Conservation (phyloP, 2,329 filamentous ascomycete genomes). For the Epichloe gansuensis region DNA sequence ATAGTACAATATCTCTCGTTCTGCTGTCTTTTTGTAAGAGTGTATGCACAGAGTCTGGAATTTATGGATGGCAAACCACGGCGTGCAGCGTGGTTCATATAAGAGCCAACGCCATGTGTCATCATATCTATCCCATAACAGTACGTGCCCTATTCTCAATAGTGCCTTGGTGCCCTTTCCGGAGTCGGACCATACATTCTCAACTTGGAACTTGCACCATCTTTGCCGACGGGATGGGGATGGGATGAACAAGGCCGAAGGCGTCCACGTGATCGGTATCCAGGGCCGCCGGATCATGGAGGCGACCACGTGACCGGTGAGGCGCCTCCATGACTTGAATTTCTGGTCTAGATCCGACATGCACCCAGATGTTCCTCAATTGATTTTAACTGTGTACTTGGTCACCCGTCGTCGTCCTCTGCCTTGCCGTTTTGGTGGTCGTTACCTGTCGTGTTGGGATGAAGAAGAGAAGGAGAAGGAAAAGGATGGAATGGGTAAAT, state of each 20-base stretch:
- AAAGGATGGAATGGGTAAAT: no score
- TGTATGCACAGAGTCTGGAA: not conserved
- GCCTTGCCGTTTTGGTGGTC: no score
- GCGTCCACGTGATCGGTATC: constrained; percentile 9
- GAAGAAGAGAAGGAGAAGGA: no score
- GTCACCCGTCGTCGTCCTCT: no score
- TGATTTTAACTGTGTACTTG: no score
- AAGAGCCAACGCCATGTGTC: not conserved
- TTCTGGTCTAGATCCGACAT: no score
- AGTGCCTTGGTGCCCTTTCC: not conserved
- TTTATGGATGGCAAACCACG: not conserved
- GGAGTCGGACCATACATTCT: not conserved
- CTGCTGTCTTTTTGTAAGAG: not conserved
- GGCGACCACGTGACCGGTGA: constrained; percentile 4
- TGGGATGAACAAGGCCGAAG: not conserved
- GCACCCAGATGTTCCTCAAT: no score
- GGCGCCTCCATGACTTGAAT: not conserved
- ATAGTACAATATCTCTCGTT: not conserved
- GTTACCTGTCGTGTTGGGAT: no score
- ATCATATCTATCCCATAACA: not conserved
- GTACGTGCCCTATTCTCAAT: not conserved
- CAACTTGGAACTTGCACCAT: not conserved
- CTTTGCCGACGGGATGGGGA: constrained; percentile 1
- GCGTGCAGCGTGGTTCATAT: not conserved
- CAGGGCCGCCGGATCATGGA: not conserved